A percentile compares a stretch with the other conserved stretches of the same genome.
phyloP scores from a whole-genome alignment of 352 stramenopile species.

The Phytophthora uliginosa region DNA sequence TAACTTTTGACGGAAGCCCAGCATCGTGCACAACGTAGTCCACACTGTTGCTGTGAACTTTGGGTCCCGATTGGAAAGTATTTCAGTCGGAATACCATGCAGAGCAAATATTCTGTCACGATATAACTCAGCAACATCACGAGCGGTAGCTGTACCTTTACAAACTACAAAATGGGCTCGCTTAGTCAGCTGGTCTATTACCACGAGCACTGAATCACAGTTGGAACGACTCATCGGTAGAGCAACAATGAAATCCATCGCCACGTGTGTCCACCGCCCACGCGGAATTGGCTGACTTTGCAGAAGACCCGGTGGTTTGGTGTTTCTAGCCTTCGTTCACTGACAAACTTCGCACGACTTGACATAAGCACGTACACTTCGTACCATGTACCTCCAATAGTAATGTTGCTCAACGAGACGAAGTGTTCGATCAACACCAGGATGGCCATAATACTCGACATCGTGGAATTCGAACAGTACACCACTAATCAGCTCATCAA shows the following conservation, averaged over 20 bases:
- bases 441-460: neutral
- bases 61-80: too few species aligned
- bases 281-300: slow-evolving; percentile 11
- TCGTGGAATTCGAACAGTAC: slow-evolving; percentile 3
- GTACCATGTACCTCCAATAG: neutral
- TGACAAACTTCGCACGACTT: neutral
- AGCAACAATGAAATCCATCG: slow-evolving; percentile 25
- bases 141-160: slow-evolving; percentile 10
- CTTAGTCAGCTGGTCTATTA: slow-evolving; percentile 15
- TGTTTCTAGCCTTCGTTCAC: neutral
- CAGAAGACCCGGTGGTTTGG: slow-evolving; percentile 2
- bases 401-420: neutral
- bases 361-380: neutral
- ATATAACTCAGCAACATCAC: slow-evolving; percentile 4
- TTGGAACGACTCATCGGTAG: neutral
- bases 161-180: slow-evolving; percentile 17
- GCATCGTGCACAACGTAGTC: too few species aligned
- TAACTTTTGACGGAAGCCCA: too few species aligned
- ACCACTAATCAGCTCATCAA: slow-evolving; percentile 1
- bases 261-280: slow-evolving; percentile 9
- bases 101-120: slow-evolving; percentile 6
- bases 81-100: too few species aligned
- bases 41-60: too few species aligned
- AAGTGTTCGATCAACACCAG: neutral
- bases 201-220: slow-evolving; percentile 13